A percentile compares a stretch with the other conserved stretches of the same genome.
Conservation (phyloP, 108 stramenopile species). For the Poteriospumella lacustris region DNA sequence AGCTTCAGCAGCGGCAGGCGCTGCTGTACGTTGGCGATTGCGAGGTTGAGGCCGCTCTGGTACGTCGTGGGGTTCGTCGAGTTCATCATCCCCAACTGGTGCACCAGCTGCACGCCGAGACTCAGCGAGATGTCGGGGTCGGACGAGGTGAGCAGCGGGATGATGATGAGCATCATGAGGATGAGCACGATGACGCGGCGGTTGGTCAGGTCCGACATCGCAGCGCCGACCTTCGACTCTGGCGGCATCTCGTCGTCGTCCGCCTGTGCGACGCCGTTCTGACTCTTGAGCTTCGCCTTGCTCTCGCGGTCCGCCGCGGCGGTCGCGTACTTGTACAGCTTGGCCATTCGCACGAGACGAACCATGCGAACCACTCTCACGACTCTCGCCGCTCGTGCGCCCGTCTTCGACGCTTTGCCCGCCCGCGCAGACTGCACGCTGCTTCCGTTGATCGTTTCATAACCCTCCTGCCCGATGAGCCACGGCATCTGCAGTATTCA, state of each 20-base stretch:
- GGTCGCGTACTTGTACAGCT: slow-evolving; percentile 55
- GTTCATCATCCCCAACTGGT: background rate
- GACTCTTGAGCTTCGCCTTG: background rate
- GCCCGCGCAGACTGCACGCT: background rate
- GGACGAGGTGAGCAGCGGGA: background rate
- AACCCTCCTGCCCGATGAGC: background rate
- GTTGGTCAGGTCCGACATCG: slow-evolving; percentile 66
- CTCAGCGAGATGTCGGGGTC: background rate
- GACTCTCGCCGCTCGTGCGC: slow-evolving; percentile 10
- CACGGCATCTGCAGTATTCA: slow-evolving; percentile 15
- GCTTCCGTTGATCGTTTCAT: background rate
- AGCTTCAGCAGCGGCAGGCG: background rate
- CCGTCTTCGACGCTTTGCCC: slow-evolving; percentile 12
- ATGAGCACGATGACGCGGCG: slow-evolving; percentile 60
- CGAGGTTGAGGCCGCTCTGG: background rate
- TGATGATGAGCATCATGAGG: slow-evolving; percentile 55
- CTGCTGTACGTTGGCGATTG: background rate
- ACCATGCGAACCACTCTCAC: slow-evolving; percentile 60
- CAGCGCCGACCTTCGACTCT: slow-evolving; percentile 62
- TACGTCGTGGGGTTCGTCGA: background rate
- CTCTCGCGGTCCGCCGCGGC: background rate
- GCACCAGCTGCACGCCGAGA: slow-evolving; percentile 15
- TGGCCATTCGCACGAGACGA: slow-evolving; percentile 60
- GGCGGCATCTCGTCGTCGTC: background rate
- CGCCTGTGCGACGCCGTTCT: background rate